Evolutionary conservation across 1,284 basidiomycete genomes (phyloP).

Genomic region (Trichosporon faecale): DNA sequence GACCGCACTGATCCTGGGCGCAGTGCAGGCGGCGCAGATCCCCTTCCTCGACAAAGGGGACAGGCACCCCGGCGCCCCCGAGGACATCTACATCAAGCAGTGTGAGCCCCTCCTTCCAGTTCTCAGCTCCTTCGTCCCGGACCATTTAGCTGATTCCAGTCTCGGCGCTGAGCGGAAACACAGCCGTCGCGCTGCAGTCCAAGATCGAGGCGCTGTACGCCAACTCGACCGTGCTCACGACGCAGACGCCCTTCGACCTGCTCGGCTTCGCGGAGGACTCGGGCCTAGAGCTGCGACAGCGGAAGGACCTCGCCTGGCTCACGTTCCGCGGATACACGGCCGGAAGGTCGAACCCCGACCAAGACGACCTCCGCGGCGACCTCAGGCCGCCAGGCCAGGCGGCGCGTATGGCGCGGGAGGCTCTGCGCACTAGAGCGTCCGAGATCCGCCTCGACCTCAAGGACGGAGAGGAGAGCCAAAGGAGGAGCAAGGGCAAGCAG

Average conservation of each 20-base stretch:
- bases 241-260: slow-evolving; percentile 30
- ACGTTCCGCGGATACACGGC: slow-evolving; percentile 15
- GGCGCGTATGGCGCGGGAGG: too few relatives aligned
- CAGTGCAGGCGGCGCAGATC: neutral
- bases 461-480: too few relatives aligned
- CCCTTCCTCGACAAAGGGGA: neutral
- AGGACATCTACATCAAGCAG: neutral
- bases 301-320: slow-evolving; percentile 25
- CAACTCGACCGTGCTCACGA: slow-evolving; percentile 11
- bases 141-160: neutral
- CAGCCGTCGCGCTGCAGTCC: neutral
- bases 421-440: too few relatives aligned
- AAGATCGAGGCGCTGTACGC: neutral
- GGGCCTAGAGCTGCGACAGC: slow-evolving; percentile 22
- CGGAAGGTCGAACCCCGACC: neutral
- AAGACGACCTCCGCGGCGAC: neutral
- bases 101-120: neutral
- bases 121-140: neutral
- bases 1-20: neutral
- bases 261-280: slow-evolving; percentile 24
- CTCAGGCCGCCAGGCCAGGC: too few relatives aligned
- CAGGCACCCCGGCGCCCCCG: neutral
- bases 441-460: neutral
- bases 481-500: slow-evolving; percentile 27
- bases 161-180: neutral